Percentiles rank a stretch among this genome's conserved stretches.
Conservation (phyloP, 495 filamentous ascomycete genomes). For the Neurospora terricola region DNA sequence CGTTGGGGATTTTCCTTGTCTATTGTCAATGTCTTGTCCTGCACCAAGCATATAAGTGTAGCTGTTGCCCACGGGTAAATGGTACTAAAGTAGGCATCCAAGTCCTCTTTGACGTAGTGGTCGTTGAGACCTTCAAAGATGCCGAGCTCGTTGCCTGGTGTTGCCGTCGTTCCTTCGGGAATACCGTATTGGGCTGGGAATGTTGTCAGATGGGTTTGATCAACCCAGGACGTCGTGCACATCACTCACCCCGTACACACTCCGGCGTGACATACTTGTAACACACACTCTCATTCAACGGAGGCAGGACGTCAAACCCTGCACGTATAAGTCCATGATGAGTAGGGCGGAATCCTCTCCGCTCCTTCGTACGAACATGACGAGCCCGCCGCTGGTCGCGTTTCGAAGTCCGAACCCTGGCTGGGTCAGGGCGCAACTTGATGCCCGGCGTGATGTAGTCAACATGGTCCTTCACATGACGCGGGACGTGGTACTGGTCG, state of each 20-base stretch:
- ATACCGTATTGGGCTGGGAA: slow-evolving; percentile 24
- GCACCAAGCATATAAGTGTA: too few species aligned
- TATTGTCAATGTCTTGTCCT: not conserved
- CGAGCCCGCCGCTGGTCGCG: not conserved
- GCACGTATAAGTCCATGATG: not conserved
- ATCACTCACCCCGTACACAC: slow-evolving; percentile 20
- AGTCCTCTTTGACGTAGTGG: slow-evolving; percentile 42
- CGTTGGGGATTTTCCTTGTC: slow-evolving; percentile 22
- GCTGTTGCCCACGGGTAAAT: slow-evolving; percentile 25
- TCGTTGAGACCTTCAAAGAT: slow-evolving; percentile 23
- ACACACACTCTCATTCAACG: slow-evolving; percentile 14
- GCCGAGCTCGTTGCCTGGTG: slow-evolving; percentile 24
- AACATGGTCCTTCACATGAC: slow-evolving; percentile 40
- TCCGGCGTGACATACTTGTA: slow-evolving; percentile 21
- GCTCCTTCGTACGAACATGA: not conserved
- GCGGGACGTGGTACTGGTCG: slow-evolving; percentile 44
- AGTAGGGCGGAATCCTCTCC: not conserved
- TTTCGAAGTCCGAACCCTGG: not conserved
- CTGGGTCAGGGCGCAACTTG: slow-evolving; percentile 21
- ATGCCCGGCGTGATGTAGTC: slow-evolving; percentile 52
- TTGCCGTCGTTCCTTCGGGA: slow-evolving; percentile 17
- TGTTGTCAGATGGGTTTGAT: not conserved
- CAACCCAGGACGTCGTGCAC: not conserved
- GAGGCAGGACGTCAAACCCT: slow-evolving; percentile 1
- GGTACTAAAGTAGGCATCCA: slow-evolving; percentile 49